Evolutionary conservation across 805 yeast species (phyloP), one percentile per base, ranked within the genome.

Genomic region (Starmerella lactis-condensi): DNA sequence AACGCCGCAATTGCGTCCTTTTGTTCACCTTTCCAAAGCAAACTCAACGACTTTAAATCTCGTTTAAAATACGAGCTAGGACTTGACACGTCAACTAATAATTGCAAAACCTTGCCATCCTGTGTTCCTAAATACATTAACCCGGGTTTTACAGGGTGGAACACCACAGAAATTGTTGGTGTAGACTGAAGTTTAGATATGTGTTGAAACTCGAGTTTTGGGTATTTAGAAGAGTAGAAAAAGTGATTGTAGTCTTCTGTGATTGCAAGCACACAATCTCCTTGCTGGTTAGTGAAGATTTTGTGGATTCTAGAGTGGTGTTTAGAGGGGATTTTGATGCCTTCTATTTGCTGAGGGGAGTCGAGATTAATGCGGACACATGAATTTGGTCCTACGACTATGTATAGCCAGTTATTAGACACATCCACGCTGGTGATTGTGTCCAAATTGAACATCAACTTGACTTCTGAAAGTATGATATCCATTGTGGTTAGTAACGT

Each of bases 311-410:
- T 31, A 17, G 48, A 56, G 14, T 41, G 33, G 18, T 47, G 46
- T 28, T 43, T 40, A 5, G 22, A 17, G 3, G 56, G 52, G 14
- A 51, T 26, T 33, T 49, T 54, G 13, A 55, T 42, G 24, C 57
- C 52, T 25, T 59, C 61, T 4, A 76, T 72, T 6, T 58, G 58
- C 22, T 73, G 68, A 1, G 89, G 89, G 30, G 61, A 60, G 30
- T 68, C 71, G 39, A 76, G 53, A 42, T 75, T 70, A 20, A 77
- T 74, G n/a, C 75, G 52, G 40, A 66, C 66, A n/a, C 76, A 51
- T 11, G 60, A 45, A 1, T 75, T 73, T 6, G 61, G 52, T 29
- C 55, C 56, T 34, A 70, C 55, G 0, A 72, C 67, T 28, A 75
- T 53, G 34, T 65, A 61, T 24, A 76, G 60, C 5, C 65, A 52